Base-by-base conservation (phyloP, 2,329 filamentous ascomycete genomes). In the Rhynchosporium graminicola region DNA sequence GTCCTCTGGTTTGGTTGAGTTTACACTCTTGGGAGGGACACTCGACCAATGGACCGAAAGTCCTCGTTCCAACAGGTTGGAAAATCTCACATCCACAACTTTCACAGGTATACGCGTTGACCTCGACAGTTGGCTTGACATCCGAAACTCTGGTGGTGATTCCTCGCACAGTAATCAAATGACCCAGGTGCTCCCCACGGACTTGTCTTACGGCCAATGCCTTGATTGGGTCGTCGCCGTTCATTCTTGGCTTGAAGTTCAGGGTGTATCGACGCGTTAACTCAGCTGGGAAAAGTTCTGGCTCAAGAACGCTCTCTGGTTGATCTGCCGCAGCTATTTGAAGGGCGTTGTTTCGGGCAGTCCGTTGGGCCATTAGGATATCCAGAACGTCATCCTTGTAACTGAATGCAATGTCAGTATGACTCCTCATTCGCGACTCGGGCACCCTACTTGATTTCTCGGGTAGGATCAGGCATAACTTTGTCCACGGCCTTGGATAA, bases 311-410 rank as follows among this genome's bases (percentile, higher is more conserved):
- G 6, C 87, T 82, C 74, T 93, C 86, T 71, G 83, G 78, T 68
- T 83, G 82, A 60, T 83, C 82, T 69, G 91, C 88, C 29, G 87
- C 84, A n/a, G 83, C 82, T 69, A 87, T 82, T 26, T 82, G 78
- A 65, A 96, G 82, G 48, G 88, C 87, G 68, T 91, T 89, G 75
- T 99, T 98, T 70, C 92, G 87, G 71, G 88, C 89, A 70, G 91
- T 87, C 70, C 95, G 88, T 74, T 96, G 91, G 46, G 92, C 91
- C 89, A 97, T 96, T 72, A 99, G 89, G 36, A 99, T 91, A 77
- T 99, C 95, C 48, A 99, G 83, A 9, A 98, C 93, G 77, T 99
- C 95, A 73, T 97, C 93, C 76, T 98, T 98, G 83, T 97, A 98
- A 69, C 89, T 92, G 69, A 42, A n/a, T 20, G 13, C 8, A n/a